phyloP scores from a whole-genome alignment of 1,139 yeast genomes.

The Eremothecium gossypii region DNA sequence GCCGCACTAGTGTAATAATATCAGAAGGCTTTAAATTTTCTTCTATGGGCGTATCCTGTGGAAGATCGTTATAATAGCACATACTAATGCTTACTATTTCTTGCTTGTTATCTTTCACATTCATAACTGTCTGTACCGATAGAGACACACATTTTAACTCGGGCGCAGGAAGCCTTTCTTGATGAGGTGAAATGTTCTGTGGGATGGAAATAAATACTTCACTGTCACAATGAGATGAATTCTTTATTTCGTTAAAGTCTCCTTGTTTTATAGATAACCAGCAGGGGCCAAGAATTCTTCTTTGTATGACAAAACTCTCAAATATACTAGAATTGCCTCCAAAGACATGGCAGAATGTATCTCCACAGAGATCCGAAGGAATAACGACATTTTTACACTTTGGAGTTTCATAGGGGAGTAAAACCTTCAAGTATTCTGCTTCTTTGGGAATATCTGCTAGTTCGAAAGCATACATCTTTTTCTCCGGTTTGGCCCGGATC shows the following conservation, averaged over 20 bases:
- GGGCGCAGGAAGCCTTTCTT: slow-evolving; percentile 44
- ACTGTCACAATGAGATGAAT: slow-evolving; percentile 73
- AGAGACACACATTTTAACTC: slow-evolving; percentile 65
- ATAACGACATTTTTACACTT: slow-evolving; percentile 39
- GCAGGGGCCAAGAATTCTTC: slow-evolving; percentile 94
- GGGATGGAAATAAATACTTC: slow-evolving; percentile 58
- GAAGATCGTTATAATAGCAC: slow-evolving; percentile 55
- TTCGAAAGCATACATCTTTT: slow-evolving; percentile 83
- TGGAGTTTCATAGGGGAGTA: slow-evolving; percentile 62
- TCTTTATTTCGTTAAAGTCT: slow-evolving; percentile 49
- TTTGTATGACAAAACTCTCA: slow-evolving; percentile 77
- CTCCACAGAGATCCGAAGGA: slow-evolving; percentile 63
- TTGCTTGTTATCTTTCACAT: slow-evolving; percentile 61
- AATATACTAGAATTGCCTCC: slow-evolving; percentile 70
- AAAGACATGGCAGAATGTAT: slow-evolving; percentile 69
- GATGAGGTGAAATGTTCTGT: slow-evolving; percentile 39
- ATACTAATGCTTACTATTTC: slow-evolving; percentile 80
- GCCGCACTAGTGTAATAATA: slow-evolving; percentile 59
- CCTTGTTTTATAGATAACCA: slow-evolving; percentile 73
- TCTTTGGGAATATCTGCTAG: slow-evolving; percentile 70
- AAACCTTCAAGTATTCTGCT: slow-evolving; percentile 69
- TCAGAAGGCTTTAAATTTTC: slow-evolving; percentile 48
- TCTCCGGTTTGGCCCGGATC: slow-evolving; percentile 62
- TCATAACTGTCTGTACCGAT: slow-evolving; percentile 73
- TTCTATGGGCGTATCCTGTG: slow-evolving; percentile 65